A percentile compares a stretch with the other conserved stretches of the same genome.
phyloP scores from a whole-genome alignment of 2,329 filamentous ascomycete species.

The Dactylellina sp. region DNA sequence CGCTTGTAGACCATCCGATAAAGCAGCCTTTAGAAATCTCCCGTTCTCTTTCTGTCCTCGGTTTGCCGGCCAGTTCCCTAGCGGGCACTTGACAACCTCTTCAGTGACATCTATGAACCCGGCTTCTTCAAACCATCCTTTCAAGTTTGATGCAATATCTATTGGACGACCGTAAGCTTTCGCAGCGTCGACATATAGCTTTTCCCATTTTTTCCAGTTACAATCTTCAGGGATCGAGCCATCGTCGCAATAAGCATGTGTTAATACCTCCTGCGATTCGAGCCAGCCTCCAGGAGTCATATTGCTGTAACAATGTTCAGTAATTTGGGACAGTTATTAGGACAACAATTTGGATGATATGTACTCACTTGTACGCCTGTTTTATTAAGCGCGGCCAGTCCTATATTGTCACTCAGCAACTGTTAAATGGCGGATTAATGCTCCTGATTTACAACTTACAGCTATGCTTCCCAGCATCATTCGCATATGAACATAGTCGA shows the following conservation, averaged over 20 bases:
- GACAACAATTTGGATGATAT: neutral
- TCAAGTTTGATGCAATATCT: constrained; percentile 63
- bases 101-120: constrained; percentile 70
- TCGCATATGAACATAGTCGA: constrained; percentile 53
- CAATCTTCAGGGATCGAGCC: constrained; percentile 61
- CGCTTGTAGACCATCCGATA: constrained; percentile 63
- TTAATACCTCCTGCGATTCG: constrained; percentile 66
- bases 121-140: constrained; percentile 66
- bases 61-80: constrained; percentile 69
- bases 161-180: constrained; percentile 62
- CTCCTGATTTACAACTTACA: constrained; percentile 18
- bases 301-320: constrained; percentile 43
- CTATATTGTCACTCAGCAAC: neutral
- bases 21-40: constrained; percentile 62
- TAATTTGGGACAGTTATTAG: neutral
- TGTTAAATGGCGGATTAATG: neutral
- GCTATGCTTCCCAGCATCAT: constrained; percentile 54
- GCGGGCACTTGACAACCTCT: constrained; percentile 67
- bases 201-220: constrained; percentile 58
- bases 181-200: constrained; percentile 61
- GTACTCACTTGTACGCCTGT: constrained; percentile 50
- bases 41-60: constrained; percentile 69
- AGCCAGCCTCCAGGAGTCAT: constrained; percentile 66
- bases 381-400: constrained; percentile 49
- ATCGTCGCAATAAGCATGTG: constrained; percentile 65